Evolutionary conservation across 192 early-diverging fungal genomes (phyloP).

Genomic region (Spinellus fusiger): DNA sequence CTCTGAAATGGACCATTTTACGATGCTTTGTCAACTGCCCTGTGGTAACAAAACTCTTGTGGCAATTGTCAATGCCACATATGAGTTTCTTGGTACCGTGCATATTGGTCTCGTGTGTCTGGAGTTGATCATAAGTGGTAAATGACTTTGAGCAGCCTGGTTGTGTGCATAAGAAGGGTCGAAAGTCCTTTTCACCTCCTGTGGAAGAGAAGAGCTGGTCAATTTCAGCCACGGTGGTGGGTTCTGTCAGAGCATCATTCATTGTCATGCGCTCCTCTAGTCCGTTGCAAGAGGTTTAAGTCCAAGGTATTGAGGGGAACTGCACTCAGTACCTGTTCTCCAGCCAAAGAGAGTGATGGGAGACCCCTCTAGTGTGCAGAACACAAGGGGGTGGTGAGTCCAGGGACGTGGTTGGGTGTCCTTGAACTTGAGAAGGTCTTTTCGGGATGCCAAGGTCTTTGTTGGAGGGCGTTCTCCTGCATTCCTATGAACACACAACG

Average conservation of each 20-base stretch:
- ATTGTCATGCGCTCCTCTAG: constrained; percentile 21
- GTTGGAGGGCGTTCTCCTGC: not conserved
- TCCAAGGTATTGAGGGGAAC: not conserved
- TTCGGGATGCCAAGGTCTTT: not conserved
- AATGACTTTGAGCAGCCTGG: constrained; percentile 33
- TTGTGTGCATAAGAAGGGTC: constrained; percentile 32
- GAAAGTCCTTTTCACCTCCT: constrained; percentile 21
- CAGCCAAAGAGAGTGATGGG: constrained; percentile 5
- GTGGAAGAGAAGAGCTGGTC: constrained; percentile 26
- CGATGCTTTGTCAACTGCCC: constrained; percentile 36
- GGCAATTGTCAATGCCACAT: constrained; percentile 32
- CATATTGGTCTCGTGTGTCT: constrained; percentile 34
- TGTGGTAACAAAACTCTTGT: constrained; percentile 31
- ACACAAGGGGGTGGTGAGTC: constrained; percentile 6
- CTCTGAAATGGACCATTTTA: constrained; percentile 37
- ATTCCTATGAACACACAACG: not conserved
- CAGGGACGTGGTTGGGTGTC: constrained; percentile 9
- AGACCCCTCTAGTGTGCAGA: constrained; percentile 14
- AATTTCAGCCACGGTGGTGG: constrained; percentile 21
- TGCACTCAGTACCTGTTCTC: constrained; percentile 5
- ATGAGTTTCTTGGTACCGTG: constrained; percentile 34
- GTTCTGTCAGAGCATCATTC: constrained; percentile 23
- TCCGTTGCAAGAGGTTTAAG: not conserved
- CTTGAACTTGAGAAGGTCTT: constrained; percentile 15
- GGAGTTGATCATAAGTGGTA: constrained; percentile 27